phyloP scores from a whole-genome alignment of 768 basidiomycete genomes.

The Boletus pseudo-olivaceus region DNA sequence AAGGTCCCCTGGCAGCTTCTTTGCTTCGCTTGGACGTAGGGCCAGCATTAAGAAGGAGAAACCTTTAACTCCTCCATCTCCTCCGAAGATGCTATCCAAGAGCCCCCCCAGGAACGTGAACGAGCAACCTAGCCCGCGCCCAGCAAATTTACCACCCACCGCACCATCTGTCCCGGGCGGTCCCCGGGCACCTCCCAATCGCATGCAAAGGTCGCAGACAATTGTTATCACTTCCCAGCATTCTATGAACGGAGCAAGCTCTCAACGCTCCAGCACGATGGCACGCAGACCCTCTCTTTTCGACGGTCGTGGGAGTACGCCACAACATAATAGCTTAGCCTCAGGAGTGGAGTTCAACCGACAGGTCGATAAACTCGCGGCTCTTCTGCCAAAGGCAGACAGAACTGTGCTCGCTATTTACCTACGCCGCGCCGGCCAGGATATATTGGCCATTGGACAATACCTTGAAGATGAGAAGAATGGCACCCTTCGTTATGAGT shows the following conservation, averaged over 20 bases:
- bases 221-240: conserved; percentile 43
- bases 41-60: conserved; percentile 49
- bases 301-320: conserved; percentile 18
- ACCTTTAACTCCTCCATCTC: conserved; percentile 30
- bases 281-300: conserved; percentile 30
- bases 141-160: conserved; percentile 26
- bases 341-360: conserved; percentile 49
- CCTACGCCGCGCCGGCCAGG: conserved; percentile 69
- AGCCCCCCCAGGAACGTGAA: conserved; percentile 29
- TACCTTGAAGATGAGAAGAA: conserved; percentile 84
- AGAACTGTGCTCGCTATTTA: conserved; percentile 65
- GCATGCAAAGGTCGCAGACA: conserved; percentile 66
- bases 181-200: conserved; percentile 63
- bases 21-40: conserved; percentile 71
- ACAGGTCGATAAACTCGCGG: conserved; percentile 69
- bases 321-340: not conserved
- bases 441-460: conserved; percentile 82
- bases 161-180: conserved; percentile 67
- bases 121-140: conserved; percentile 29
- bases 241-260: conserved; percentile 10
- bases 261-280: conserved; percentile 32
- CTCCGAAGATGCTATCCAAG: conserved; percentile 36
- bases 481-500: conserved; percentile 49
- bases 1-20: conserved; percentile 59
- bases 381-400: conserved; percentile 72